These are phyloP conservation scores for Fraxinus nigra DNA, from an alignment of 305 asterid genomes.

Conservation along the genomic window DNA sequence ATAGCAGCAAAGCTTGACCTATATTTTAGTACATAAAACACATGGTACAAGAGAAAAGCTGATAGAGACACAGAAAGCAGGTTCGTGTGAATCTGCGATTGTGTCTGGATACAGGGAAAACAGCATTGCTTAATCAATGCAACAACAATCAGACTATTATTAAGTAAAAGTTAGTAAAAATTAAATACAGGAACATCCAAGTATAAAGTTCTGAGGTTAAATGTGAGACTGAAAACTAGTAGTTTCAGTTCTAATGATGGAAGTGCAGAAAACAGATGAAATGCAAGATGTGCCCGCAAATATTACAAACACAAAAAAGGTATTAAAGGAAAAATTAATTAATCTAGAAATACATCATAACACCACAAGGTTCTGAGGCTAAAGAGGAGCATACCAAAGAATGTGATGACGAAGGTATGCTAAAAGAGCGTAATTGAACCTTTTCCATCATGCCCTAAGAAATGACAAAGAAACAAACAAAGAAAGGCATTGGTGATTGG, in stretches of 20 bases:
- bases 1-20: background rate
- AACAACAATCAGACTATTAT: background rate
- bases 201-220: background rate
- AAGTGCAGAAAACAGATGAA: background rate
- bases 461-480: background rate
- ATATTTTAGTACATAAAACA: background rate
- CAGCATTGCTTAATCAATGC: background rate
- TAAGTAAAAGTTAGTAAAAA: background rate
- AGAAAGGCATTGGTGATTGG: slow-evolving; percentile 2
- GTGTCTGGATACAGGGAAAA: background rate
- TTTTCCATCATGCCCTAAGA: slow-evolving; percentile 29
- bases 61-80: background rate
- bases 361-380: background rate
- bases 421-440: slow-evolving; percentile 20
- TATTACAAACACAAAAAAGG: background rate
- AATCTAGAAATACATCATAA: background rate
- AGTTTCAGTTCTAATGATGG: background rate
- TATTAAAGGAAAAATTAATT: background rate
- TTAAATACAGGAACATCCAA: background rate
- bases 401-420: slow-evolving; percentile 26
- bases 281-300: background rate
- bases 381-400: slow-evolving; percentile 28
- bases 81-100: background rate
- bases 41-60: background rate
- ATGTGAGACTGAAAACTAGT: background rate